Evolutionary conservation across 805 yeast species (phyloP).

Genomic region (Saccharomyces paradoxus): DNA sequence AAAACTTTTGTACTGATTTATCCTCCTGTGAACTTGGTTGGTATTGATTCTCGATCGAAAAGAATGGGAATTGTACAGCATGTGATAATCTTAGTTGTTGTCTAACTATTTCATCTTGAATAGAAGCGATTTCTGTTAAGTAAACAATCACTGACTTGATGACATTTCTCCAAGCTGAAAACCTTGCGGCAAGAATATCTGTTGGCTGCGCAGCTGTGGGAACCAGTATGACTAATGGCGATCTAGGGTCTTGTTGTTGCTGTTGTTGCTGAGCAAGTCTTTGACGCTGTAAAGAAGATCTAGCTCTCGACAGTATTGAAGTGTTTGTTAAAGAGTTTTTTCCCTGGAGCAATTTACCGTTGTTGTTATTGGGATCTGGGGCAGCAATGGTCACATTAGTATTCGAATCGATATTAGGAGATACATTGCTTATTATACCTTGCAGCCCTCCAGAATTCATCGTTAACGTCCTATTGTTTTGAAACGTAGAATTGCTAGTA

Average conservation of each 20-base stretch:
- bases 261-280: background rate
- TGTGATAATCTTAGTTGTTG: constrained; percentile 76
- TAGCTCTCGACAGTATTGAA: constrained; percentile 8
- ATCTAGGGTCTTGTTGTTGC: constrained; percentile 36
- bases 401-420: background rate
- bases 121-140: constrained; percentile 69
- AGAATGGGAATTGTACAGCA: constrained; percentile 47
- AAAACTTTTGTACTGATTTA: constrained; percentile 36
- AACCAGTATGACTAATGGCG: constrained; percentile 41
- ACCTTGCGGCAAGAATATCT: constrained; percentile 74
- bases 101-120: constrained; percentile 81
- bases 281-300: constrained; percentile 11
- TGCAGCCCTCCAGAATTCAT: background rate
- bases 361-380: background rate
- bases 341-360: constrained; percentile 4
- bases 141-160: constrained; percentile 68
- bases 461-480: background rate
- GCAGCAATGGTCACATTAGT: background rate
- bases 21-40: constrained; percentile 21
- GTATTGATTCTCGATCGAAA: constrained; percentile 24
- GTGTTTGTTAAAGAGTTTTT: constrained; percentile 11
- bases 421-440: background rate
- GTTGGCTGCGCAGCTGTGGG: constrained; percentile 72
- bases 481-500: background rate
- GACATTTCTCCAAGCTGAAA: constrained; percentile 78